Percentiles rank a stretch among this genome's conserved stretches.
Evolutionary conservation across 2,329 filamentous ascomycete species (phyloP).

Genomic region (Metarhizium guizhouense): DNA sequence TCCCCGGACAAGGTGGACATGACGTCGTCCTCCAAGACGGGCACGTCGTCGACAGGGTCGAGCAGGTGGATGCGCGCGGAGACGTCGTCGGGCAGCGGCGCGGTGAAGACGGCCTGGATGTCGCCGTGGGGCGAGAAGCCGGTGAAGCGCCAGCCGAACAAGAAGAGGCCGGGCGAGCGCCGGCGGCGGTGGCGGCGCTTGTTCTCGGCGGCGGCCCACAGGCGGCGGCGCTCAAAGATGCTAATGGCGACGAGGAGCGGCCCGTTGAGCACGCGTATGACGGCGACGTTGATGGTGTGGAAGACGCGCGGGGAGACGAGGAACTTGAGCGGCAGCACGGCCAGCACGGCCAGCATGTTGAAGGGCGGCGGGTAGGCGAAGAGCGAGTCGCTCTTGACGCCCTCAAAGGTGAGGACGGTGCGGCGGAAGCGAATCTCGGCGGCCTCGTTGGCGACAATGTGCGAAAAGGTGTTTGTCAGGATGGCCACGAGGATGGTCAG

Average conservation of each 20-base stretch:
- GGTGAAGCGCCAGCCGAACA: slow-evolving; percentile 35
- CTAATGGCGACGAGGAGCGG: slow-evolving; percentile 53
- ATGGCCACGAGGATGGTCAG: slow-evolving; percentile 67
- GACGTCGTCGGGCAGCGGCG: slow-evolving; percentile 40
- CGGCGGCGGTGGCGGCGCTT: slow-evolving; percentile 5
- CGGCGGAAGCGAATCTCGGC: slow-evolving; percentile 65
- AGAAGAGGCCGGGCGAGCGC: neutral
- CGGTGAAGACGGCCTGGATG: slow-evolving; percentile 50
- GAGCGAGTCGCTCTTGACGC: slow-evolving; percentile 63
- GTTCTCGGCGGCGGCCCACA: slow-evolving; percentile 22
- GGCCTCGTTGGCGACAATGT: slow-evolving; percentile 58
- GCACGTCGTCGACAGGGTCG: slow-evolving; percentile 24
- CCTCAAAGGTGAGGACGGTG: slow-evolving; percentile 64
- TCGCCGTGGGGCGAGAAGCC: slow-evolving; percentile 48
- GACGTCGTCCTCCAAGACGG: slow-evolving; percentile 22
- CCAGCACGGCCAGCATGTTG: slow-evolving; percentile 55
- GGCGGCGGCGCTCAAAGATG: slow-evolving; percentile 49
- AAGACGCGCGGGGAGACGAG: slow-evolving; percentile 54
- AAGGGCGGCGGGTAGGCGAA: slow-evolving; percentile 63
- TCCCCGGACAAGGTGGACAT: slow-evolving; percentile 19
- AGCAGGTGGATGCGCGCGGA: slow-evolving; percentile 24
- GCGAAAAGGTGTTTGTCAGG: slow-evolving; percentile 63
- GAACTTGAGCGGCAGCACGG: slow-evolving; percentile 58
- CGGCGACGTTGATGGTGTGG: slow-evolving; percentile 61
- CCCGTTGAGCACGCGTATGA: slow-evolving; percentile 53